Percentiles rank a stretch among this genome's conserved stretches.
Conservation (phyloP, 805 yeast genomes). For the Millerozyma acaciae region DNA sequence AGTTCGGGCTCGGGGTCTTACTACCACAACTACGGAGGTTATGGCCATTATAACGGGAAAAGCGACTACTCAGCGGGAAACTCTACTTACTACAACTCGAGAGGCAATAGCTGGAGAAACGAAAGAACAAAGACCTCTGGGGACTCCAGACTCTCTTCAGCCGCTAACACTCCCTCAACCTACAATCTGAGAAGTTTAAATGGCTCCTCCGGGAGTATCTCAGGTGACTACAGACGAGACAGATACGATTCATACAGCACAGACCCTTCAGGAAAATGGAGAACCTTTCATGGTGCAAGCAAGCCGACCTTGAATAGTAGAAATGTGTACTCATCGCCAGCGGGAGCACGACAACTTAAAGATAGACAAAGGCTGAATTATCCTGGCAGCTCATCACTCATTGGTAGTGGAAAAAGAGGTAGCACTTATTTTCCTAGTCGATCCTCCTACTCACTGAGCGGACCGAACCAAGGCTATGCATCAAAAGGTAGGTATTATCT, state of each 20-base stretch:
- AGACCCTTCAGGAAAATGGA: constrained; percentile 5
- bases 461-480: constrained; percentile 1
- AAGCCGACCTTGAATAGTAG: constrained; percentile 14
- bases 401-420: constrained; percentile 16
- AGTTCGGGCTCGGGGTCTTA: constrained; percentile 13
- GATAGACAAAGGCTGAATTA: constrained; percentile 18
- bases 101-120: constrained; percentile 12
- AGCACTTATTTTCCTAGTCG: constrained; percentile 30
- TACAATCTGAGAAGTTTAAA: constrained; percentile 5
- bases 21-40: constrained; percentile 23
- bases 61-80: constrained; percentile 5
- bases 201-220: constrained; percentile 2
- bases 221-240: constrained; percentile 11
- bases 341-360: constrained; percentile 17
- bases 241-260: constrained; percentile 10
- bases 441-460: constrained; percentile 7
- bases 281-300: constrained; percentile 1
- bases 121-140: constrained; percentile 8
- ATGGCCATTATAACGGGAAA: constrained; percentile 10
- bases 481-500: constrained; percentile 12
- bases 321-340: constrained; percentile 22
- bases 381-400: constrained; percentile 13
- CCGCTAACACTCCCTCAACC: constrained; percentile 6
- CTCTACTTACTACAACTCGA: constrained; percentile 8
- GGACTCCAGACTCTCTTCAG: constrained; percentile 14